Evolutionary conservation across 345 rosid species (phyloP).

Genomic region (Erodium maritimum): DNA sequence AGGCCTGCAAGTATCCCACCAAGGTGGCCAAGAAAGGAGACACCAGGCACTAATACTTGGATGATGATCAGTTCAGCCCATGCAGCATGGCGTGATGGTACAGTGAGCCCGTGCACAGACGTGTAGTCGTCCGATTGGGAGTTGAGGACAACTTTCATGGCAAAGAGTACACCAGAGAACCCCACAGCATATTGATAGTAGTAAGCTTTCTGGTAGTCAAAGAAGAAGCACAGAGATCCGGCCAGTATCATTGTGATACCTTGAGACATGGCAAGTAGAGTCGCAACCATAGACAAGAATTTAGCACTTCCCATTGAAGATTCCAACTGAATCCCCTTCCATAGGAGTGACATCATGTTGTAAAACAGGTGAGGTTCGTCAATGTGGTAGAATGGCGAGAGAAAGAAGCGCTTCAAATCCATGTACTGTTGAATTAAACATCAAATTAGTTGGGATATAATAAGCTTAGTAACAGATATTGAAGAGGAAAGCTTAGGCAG

Average conservation of each 20-base stretch:
- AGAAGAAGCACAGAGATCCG: conserved; percentile 48
- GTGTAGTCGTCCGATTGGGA: conserved; percentile 49
- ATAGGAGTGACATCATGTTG: conserved; percentile 86
- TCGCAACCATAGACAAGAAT: conserved; percentile 65
- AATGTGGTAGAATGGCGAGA: conserved; percentile 78
- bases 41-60: conserved; percentile 80
- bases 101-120: conserved; percentile 51
- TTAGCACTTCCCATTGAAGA: conserved; percentile 76
- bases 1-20: conserved; percentile 92
- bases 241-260: conserved; percentile 69
- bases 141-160: conserved; percentile 88
- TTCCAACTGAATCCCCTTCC: conserved; percentile 92
- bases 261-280: conserved; percentile 73
- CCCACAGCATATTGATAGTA: conserved; percentile 66
- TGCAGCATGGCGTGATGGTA: conserved; percentile 78
- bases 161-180: conserved; percentile 88
- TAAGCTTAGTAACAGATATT: too few species aligned
- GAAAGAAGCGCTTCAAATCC: conserved; percentile 66
- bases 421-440: conserved; percentile 36
- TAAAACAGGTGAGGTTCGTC: conserved; percentile 74
- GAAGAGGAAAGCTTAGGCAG: too few species aligned
- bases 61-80: conserved; percentile 89
- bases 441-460: not conserved
- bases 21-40: conserved; percentile 89
- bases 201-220: conserved; percentile 46